phyloP scores from a whole-genome alignment of 257 asterid genomes.

The Prunella vulgaris region DNA sequence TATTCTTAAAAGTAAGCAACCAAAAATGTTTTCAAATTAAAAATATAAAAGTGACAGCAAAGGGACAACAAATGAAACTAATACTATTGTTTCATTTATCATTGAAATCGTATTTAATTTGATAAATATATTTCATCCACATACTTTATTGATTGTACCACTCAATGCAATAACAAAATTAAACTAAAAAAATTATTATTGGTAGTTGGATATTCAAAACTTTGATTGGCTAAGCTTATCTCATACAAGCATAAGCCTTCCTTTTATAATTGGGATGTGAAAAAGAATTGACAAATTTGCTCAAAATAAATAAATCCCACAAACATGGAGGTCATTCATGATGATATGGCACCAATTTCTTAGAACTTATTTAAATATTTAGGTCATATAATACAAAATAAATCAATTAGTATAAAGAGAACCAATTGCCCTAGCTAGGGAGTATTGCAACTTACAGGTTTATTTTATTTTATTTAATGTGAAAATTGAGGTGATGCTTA shows the following conservation, averaged over 20 bases:
- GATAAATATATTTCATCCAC: not conserved
- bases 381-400: not conserved
- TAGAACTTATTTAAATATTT: not conserved
- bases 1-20: conserved; percentile 12
- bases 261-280: not conserved
- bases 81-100: not conserved
- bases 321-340: conserved; percentile 11
- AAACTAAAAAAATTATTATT: not conserved
- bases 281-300: not conserved
- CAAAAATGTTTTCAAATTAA: not conserved
- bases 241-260: conserved; percentile 9
- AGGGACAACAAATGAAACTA: not conserved
- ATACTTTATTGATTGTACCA: not conserved
- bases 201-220: not conserved
- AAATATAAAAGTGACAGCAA: conserved; percentile 5
- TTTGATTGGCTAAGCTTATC: conserved; percentile 17
- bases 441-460: not conserved
- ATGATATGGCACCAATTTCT: not conserved
- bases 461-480: not conserved
- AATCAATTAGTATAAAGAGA: not conserved
- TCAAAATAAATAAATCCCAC: not conserved
- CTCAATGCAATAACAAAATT: not conserved
- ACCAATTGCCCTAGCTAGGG: not conserved
- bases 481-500: not conserved
- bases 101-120: not conserved